A percentile compares a stretch with the other conserved stretches of the same genome.
Conservation (phyloP, 202 grass and related monocot genomes). For the Schoenoplectus triqueter region DNA sequence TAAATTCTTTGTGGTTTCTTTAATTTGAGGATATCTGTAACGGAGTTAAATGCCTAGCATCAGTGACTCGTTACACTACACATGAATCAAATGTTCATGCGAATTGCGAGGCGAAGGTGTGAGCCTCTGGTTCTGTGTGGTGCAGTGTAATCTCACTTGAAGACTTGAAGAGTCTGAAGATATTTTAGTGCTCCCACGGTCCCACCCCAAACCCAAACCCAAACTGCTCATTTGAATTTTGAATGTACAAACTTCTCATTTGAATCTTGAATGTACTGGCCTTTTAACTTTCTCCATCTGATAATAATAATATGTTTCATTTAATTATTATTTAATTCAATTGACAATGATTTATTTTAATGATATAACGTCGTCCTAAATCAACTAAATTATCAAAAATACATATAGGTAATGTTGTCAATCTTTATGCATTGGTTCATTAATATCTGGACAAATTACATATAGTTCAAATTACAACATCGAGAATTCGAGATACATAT, state of each 20-base stretch:
- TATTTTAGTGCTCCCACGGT: background rate
- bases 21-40: background rate
- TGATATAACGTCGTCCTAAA: no score
- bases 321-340: no score
- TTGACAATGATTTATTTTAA: no score
- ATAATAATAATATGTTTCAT: no score
- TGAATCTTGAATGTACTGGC: background rate
- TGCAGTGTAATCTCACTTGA: background rate
- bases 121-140: conserved; percentile 15
- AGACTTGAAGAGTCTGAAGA: background rate
- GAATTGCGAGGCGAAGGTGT: background rate
- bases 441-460: no score
- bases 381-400: no score
- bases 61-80: background rate
- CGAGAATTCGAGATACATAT: no score
- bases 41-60: background rate
- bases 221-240: background rate
- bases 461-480: no score
- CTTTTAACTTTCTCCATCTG: background rate
- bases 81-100: background rate
- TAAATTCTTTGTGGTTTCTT: background rate
- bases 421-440: no score
- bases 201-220: no score
- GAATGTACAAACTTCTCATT: background rate
- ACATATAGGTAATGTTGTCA: no score